Evolutionary conservation across 148 eudicot species (phyloP).

Genomic region (Diospyros kaki): DNA sequence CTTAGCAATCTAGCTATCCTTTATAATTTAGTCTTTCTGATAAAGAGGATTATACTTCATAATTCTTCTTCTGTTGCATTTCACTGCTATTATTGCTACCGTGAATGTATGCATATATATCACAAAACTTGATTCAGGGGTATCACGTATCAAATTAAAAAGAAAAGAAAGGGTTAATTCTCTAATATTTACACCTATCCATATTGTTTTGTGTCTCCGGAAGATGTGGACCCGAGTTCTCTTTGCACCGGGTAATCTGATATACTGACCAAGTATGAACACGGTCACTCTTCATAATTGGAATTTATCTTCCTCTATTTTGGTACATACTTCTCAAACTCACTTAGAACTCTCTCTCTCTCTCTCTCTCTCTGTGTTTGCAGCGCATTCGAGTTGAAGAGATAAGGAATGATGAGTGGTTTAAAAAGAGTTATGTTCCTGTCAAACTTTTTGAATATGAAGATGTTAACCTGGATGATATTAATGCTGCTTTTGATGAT

Average conservation of each 20-base stretch:
- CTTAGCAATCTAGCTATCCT: no score
- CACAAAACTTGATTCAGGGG: background rate
- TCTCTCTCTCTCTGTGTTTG: no score
- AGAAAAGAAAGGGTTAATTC: no score
- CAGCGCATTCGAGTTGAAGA: conserved; percentile 86
- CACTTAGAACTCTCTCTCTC: background rate
- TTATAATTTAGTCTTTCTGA: no score
- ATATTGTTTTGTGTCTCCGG: background rate
- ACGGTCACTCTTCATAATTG: no score
- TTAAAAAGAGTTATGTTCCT: conserved; percentile 72
- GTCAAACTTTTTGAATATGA: conserved; percentile 66
- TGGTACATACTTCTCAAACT: background rate
- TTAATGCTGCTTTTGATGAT: conserved; percentile 90
- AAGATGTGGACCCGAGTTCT: background rate
- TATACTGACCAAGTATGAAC: background rate
- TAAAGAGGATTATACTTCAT: no score
- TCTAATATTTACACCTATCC: background rate
- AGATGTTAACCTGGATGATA: conserved; percentile 92
- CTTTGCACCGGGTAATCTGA: background rate
- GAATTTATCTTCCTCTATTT: background rate
- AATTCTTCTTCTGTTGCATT: no score
- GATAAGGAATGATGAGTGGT: conserved; percentile 91
- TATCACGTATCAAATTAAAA: background rate
- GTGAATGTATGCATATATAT: no score
- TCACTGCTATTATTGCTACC: no score